Conservation (phyloP, 176 grass and related monocot species). For the Triticum timopheevii region DNA sequence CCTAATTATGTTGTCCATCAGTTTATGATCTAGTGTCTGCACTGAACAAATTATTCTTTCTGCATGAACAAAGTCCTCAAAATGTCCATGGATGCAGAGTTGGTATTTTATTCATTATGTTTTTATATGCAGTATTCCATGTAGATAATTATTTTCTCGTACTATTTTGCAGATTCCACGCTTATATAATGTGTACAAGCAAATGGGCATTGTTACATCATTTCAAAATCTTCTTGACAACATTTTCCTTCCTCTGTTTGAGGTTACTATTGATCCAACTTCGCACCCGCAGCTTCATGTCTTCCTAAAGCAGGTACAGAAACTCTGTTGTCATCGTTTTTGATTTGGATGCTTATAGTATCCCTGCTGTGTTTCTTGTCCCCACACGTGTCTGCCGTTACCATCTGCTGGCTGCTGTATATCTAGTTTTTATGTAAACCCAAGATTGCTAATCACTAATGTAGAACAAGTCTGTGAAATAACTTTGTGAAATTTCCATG, state of each 20-base stretch:
- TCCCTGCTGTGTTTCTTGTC: not conserved
- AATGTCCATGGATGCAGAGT: conserved; percentile 25
- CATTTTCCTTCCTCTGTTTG: conserved; percentile 98
- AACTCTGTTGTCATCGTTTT: conserved; percentile 22
- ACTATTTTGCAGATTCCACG: conserved; percentile 76
- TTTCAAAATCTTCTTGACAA: conserved; percentile 98
- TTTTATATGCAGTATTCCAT: conserved; percentile 6
- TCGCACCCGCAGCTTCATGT: conserved; percentile 95
- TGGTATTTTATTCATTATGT: not conserved
- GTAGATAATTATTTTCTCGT: not conserved
- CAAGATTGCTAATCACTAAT: not conserved
- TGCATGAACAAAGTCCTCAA: conserved; percentile 7
- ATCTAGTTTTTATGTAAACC: not conserved
- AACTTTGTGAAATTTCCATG: not conserved
- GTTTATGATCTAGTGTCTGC: not conserved
- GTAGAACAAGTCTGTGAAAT: not conserved
- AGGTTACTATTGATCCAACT: conserved; percentile 89
- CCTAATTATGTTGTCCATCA: conserved; percentile 4
- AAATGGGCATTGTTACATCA: conserved; percentile 97
- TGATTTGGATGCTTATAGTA: conserved; percentile 24
- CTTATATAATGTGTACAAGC: conserved; percentile 96
- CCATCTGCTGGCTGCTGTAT: conserved; percentile 16
- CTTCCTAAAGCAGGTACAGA: conserved; percentile 82
- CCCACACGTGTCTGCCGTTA: not conserved
- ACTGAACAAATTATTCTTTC: not conserved